A percentile compares a stretch with the other conserved stretches of the same genome.
Evolutionary conservation across 2,329 filamentous ascomycete genomes (phyloP).

Genomic region (Nothophaeocryptopus gaeumannii): DNA sequence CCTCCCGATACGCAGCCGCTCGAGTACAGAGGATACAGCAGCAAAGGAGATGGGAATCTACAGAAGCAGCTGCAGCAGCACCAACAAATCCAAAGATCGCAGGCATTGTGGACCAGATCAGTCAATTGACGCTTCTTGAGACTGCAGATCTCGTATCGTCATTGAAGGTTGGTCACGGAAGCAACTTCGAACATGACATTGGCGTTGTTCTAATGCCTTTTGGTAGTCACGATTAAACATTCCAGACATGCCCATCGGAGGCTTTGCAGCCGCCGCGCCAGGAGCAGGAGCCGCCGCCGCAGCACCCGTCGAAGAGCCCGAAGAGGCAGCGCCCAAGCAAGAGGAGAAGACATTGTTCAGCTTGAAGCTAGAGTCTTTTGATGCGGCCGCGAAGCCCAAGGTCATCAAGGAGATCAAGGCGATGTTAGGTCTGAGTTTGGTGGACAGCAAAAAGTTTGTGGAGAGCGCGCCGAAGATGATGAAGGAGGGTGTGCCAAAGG

Average conservation of each 20-base stretch:
- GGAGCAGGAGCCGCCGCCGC: slow-evolving; percentile 61
- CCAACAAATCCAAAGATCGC: slow-evolving; percentile 81
- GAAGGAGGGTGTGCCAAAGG: slow-evolving; percentile 98
- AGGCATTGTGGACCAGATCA: slow-evolving; percentile 96
- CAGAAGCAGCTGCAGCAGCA: slow-evolving; percentile 58
- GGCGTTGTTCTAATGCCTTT: too few relatives aligned
- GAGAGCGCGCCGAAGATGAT: slow-evolving; percentile 96
- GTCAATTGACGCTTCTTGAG: slow-evolving; percentile 94
- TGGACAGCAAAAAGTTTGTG: slow-evolving; percentile 99
- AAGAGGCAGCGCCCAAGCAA: slow-evolving; percentile 81
- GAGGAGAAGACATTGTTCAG: slow-evolving; percentile 97
- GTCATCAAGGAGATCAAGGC: slow-evolving; percentile 99
- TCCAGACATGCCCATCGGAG: slow-evolving; percentile 92
- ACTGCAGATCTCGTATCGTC: slow-evolving; percentile 92
- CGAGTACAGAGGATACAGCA: slow-evolving; percentile 21
- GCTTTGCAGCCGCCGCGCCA: slow-evolving; percentile 70
- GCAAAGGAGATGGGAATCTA: slow-evolving; percentile 79
- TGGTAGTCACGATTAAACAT: slow-evolving; percentile 97
- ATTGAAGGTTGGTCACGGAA: slow-evolving; percentile 69
- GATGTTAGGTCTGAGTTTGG: slow-evolving; percentile 88
- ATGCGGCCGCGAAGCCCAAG: slow-evolving; percentile 89
- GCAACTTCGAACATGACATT: too few relatives aligned
- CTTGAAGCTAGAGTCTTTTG: slow-evolving; percentile 88
- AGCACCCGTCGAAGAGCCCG: slow-evolving; percentile 64
- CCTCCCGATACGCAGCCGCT: slow-evolving; percentile 28